phyloP scores from a whole-genome alignment of 768 basidiomycete genomes.

The Sporobolomyces phaffii region DNA sequence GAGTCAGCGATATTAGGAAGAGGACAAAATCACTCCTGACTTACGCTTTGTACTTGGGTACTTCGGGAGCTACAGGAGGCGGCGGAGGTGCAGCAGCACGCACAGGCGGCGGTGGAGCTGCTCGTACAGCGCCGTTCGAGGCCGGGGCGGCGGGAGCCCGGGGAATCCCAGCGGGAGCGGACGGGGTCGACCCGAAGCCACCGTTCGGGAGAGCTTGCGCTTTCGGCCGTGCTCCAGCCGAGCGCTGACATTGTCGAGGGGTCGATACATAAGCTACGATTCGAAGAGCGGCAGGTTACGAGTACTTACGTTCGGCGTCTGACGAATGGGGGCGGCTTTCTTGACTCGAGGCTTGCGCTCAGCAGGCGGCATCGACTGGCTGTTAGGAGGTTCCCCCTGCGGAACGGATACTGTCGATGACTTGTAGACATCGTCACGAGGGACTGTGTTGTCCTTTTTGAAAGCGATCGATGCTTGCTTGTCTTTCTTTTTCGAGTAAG shows the following conservation, averaged over 20 bases:
- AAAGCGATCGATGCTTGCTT: constrained; percentile 83
- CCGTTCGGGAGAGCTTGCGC: constrained; percentile 24
- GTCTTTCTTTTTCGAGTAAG: constrained; percentile 95
- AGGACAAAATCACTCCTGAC: neutral
- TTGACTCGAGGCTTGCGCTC: constrained; percentile 62
- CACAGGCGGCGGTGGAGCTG: constrained; percentile 52
- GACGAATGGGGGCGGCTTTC: constrained; percentile 22
- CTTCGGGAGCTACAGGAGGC: constrained; percentile 57
- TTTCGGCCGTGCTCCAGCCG: constrained; percentile 46
- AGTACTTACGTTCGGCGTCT: constrained; percentile 13
- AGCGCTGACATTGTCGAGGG: neutral
- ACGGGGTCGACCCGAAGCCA: constrained; percentile 32
- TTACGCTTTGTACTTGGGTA: constrained; percentile 69
- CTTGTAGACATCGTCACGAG: constrained; percentile 79
- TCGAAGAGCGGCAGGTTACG: too few relatives aligned
- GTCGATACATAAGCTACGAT: too few relatives aligned
- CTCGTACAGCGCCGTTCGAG: constrained; percentile 44
- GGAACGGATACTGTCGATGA: constrained; percentile 81
- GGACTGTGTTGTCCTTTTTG: constrained; percentile 77
- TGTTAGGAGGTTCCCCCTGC: constrained; percentile 76
- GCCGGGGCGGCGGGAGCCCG: constrained; percentile 42
- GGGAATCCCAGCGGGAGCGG: constrained; percentile 45
- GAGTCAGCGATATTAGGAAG: neutral
- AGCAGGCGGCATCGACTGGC: constrained; percentile 74
- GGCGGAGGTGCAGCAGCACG: constrained; percentile 54